Base-by-base conservation (phyloP, 805 yeast genomes). In the Lipomyces mesembrius region DNA sequence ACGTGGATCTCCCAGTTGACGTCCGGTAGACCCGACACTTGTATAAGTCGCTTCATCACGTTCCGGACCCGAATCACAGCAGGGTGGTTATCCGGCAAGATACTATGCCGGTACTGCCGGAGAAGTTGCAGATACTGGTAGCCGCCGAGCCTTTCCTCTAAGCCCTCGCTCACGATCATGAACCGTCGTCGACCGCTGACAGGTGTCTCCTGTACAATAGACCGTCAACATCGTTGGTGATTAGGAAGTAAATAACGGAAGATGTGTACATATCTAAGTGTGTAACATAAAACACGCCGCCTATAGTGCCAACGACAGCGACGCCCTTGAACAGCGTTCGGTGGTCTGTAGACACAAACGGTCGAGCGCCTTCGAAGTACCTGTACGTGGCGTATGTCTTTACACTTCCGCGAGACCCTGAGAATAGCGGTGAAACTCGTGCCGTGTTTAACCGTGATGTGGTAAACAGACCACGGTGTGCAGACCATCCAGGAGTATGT, bases 1-100 rank as follows among this genome's bases (percentile, higher is more conserved):
- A 95, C 90, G 75, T 91, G 91, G 35, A 95, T 85, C 70, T 85
- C 81, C 98, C 99, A 95, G 54, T 88, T 82, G 14, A 74, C 51
- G 32, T 69, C 68, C 11, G 62, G 61, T 59, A 73, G 60, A n/a
- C 69, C 71, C 14, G 79, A 68, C 11, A 75, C 81, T 22, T 72
- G 71, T 59, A 94, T 83, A 27, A 95, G 80, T 68, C 86, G 83
- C 57, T 81, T 75, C 86, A 95, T 90, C 11, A 94, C 82, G 1
- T 74, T 75, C n/a, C 82, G 78, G 17, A 93, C 90, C 65, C 82
- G 81, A 12, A 73, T 71, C 8, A 88, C 83, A 1, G 82, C 75
- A 1, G 96, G 94, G 76, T 90, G 88, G 53, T 77, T 75, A 0
- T 79, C 81, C 0, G 97, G 92, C 17, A 92, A 75, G 0, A 93